Evolutionary conservation across 176 grass and related monocot genomes (phyloP).

Genomic region (Ensete ventricosum): DNA sequence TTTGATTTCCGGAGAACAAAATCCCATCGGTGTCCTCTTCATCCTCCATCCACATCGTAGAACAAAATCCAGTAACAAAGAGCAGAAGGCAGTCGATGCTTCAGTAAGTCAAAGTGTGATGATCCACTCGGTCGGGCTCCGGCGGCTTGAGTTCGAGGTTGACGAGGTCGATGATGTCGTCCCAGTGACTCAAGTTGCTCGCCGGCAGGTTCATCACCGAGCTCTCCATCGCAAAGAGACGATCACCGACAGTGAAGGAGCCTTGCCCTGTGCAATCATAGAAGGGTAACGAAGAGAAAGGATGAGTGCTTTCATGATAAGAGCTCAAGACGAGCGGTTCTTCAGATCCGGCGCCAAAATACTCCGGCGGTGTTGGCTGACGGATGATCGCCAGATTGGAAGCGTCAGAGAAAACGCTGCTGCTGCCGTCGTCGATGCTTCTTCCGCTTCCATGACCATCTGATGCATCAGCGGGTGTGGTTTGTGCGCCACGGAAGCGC

Average conservation of each 20-base stretch:
- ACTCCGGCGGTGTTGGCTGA: background rate
- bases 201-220: background rate
- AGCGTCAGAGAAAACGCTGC: background rate
- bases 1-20: background rate
- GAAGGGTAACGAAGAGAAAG: background rate
- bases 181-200: conserved; percentile 29
- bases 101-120: background rate
- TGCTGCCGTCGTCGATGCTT: background rate
- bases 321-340: background rate
- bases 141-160: conserved; percentile 16
- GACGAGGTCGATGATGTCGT: conserved; percentile 22
- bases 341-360: background rate
- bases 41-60: too few relatives aligned
- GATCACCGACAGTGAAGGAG: background rate
- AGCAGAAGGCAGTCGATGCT: too few relatives aligned
- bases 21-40: too few relatives aligned
- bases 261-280: background rate
- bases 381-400: background rate
- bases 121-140: background rate
- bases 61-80: too few relatives aligned
- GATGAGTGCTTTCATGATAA: background rate
- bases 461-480: background rate
- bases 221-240: background rate
- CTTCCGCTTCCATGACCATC: background rate
- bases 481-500: conserved; percentile 30